Evolutionary conservation across 257 asterid species (phyloP).

Genomic region (Nicotiana tomentosiformis): DNA sequence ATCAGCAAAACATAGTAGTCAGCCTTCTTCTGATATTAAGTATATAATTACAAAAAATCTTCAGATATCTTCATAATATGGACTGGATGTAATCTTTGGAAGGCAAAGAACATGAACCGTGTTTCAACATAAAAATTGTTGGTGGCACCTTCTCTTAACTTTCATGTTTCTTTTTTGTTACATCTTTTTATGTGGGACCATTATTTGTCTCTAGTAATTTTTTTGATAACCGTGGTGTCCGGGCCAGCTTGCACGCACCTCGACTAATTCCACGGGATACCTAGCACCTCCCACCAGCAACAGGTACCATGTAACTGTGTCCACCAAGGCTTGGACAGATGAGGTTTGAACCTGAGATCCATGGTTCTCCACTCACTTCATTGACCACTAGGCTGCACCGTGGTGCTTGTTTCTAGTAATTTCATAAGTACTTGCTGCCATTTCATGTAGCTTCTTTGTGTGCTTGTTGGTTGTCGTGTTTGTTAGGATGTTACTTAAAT

Average conservation of each 20-base stretch:
- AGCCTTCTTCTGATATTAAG: background rate
- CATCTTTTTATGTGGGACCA: background rate
- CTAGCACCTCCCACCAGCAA: no score
- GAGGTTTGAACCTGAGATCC: no score
- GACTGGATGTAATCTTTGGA: background rate
- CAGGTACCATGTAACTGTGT: no score
- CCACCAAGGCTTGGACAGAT: no score
- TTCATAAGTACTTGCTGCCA: background rate
- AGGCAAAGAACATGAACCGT: background rate
- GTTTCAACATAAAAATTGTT: background rate
- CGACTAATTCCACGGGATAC: no score
- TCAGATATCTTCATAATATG: background rate
- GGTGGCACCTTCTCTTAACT: background rate
- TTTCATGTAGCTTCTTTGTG: slow-evolving; percentile 4
- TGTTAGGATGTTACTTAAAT: background rate
- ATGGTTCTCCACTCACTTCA: no score
- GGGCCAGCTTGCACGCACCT: no score
- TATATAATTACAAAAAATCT: background rate
- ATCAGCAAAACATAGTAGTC: background rate
- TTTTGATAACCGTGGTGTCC: no score
- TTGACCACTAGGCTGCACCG: no score
- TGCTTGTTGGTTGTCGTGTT: background rate
- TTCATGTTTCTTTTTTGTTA: background rate
- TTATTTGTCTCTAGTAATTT: background rate
- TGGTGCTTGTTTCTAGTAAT: background rate